Conservation (phyloP, 805 yeast genomes). For the Candida nitratophila region DNA sequence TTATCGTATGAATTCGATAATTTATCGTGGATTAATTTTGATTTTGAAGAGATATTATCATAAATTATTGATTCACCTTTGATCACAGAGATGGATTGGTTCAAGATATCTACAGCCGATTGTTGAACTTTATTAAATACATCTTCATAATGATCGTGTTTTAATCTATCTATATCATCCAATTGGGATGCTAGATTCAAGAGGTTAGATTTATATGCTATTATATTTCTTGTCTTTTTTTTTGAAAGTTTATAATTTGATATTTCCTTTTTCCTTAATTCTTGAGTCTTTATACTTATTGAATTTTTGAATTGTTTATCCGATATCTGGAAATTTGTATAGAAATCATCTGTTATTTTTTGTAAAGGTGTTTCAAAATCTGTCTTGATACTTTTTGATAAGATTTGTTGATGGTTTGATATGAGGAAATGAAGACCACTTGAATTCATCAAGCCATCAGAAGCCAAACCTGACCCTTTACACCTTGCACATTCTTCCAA, state of each 20-base stretch:
- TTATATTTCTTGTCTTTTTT: constrained; percentile 54
- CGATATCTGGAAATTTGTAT: constrained; percentile 34
- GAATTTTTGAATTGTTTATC: constrained; percentile 48
- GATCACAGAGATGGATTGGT: constrained; percentile 54
- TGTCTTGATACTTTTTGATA: constrained; percentile 49
- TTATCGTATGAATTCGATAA: background rate
- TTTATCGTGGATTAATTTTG: constrained; percentile 18
- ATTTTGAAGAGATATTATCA: constrained; percentile 76
- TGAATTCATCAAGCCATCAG: constrained; percentile 62
- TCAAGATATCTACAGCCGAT: constrained; percentile 48
- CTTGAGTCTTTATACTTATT: constrained; percentile 44
- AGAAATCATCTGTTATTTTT: constrained; percentile 37
- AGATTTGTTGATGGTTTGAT: constrained; percentile 69
- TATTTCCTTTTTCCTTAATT: constrained; percentile 52
- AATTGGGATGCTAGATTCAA: constrained; percentile 63
- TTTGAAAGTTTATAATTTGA: constrained; percentile 54
- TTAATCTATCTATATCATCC: constrained; percentile 71
- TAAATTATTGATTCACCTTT: constrained; percentile 76
- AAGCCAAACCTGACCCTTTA: constrained; percentile 52
- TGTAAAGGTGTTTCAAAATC: constrained; percentile 49
- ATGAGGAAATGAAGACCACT: constrained; percentile 73
- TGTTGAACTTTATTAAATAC: constrained; percentile 56
- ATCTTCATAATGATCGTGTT: constrained; percentile 66
- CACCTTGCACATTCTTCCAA: constrained; percentile 57
- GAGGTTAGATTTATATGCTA: constrained; percentile 61